Base-by-base conservation (phyloP, 805 yeast species). In the Saccharomycopsis selenospora region DNA sequence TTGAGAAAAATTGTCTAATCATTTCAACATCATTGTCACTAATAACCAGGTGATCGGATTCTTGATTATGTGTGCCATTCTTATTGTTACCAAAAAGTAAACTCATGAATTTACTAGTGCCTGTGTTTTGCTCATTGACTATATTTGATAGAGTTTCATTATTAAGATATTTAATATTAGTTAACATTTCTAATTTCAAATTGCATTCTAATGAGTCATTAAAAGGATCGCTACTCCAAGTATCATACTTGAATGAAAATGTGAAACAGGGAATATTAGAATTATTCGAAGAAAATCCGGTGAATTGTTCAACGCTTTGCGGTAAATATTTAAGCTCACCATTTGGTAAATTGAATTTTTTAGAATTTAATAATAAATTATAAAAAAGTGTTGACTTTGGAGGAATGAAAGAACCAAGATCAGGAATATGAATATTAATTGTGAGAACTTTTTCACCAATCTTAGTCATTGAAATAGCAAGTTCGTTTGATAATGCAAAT, bases 341-440 rank as follows among this genome's bases (percentile, higher is more conserved):
- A 36, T 42, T 57, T 45, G 44, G 54, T 40, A 56, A 55, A 29
- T 41, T 25, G 18, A 45, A 24, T 18, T 41, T 56, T 38, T 20
- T 44, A 40, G 29, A 53, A 42, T 26, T 45, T n/a, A 46, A n/a
- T 17, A 47, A 20, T 23, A 53, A 36, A 26, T 48, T 20, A 24
- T 47, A 48, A 45, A 63, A 60, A 2, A 59, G 29, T 3, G 50
- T 45, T 22, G 62, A 56, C 20, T 53, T 55, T 1, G 75, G 75
- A 2, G 61, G 18, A 3, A 71, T 29, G 43, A 57, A 63, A 1
- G 72, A 57, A 7, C 66, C 65, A 3, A 69, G 46, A 54, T 73
- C 77, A 3, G 75, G 72, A 6, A 73, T 54, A 54, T 73, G 77
- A 5, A 73, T 48, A 46, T 68, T 65, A 8, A 72, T 44, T 3